Conservation (phyloP, 1,284 basidiomycete genomes). For the Rhodotorula sp. region DNA sequence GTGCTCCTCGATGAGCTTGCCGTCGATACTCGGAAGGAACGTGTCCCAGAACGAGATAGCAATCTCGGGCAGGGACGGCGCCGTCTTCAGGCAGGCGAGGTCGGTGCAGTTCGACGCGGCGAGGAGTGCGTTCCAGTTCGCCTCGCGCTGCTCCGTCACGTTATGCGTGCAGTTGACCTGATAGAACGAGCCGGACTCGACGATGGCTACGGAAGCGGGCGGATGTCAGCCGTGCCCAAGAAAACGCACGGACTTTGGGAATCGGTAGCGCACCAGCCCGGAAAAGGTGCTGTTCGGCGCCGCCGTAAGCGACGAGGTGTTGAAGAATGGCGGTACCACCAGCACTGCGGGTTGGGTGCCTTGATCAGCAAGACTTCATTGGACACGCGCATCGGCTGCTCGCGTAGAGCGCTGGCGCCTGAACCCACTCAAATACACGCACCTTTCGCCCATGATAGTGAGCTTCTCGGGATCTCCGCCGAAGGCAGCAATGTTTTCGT, state of each 20-base stretch:
- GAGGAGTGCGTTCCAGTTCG: too few relatives aligned
- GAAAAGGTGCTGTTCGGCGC: conserved; percentile 44
- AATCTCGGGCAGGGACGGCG: too few relatives aligned
- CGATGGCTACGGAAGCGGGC: conserved; percentile 41
- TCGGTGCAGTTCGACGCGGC: too few relatives aligned
- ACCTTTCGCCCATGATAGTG: conserved; percentile 53
- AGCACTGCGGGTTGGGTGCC: not conserved
- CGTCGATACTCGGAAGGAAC: conserved; percentile 42
- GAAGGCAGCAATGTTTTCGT: conserved; percentile 64
- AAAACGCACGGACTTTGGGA: too few relatives aligned
- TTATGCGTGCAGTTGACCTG: not conserved
- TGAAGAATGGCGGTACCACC: conserved; percentile 38
- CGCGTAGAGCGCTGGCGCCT: too few relatives aligned
- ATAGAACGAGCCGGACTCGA: conserved; percentile 50
- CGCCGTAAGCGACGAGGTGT: conserved; percentile 19
- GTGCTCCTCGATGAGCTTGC: conserved; percentile 49
- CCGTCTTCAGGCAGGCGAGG: too few relatives aligned
- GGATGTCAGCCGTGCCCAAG: too few relatives aligned
- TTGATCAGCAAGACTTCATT: too few relatives aligned
- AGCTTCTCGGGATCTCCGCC: conserved; percentile 55
- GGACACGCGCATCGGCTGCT: too few relatives aligned
- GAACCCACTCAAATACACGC: conserved; percentile 19
- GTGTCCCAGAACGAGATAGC: too few relatives aligned
- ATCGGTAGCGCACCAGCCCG: conserved; percentile 38
- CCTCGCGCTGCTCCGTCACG: too few relatives aligned